phyloP scores from a whole-genome alignment of 331 rosid species.

The Malus hybrid region DNA sequence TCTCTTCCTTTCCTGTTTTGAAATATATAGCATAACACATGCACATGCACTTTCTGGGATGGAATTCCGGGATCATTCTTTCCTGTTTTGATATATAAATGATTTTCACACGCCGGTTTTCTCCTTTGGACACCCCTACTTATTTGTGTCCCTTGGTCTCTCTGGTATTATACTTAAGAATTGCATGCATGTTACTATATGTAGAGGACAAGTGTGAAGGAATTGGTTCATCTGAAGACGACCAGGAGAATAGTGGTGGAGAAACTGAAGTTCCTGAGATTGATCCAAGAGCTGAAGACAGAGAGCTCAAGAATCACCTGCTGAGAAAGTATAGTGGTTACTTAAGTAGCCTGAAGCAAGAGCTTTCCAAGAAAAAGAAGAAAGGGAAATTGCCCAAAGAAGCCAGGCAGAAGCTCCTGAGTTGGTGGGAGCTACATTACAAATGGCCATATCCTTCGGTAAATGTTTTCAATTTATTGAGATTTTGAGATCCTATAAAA shows the following conservation, averaged over 20 bases:
- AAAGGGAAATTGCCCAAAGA: constrained; percentile 95
- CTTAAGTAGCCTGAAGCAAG: constrained; percentile 88
- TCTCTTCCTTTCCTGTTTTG: background rate
- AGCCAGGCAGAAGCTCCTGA: constrained; percentile 90
- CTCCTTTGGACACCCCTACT: too few species aligned
- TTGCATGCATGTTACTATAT: background rate
- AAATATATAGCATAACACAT: too few species aligned
- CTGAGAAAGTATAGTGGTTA: constrained; percentile 88
- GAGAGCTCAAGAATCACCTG: constrained; percentile 84
- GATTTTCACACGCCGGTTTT: too few species aligned
- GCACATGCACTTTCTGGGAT: too few species aligned
- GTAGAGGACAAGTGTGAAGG: constrained; percentile 78
- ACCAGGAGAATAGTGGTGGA: constrained; percentile 76
- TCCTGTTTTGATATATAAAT: too few species aligned
- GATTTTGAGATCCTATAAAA: too few species aligned
- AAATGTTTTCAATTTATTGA: background rate
- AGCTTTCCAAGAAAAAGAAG: constrained; percentile 94
- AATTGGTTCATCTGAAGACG: constrained; percentile 79
- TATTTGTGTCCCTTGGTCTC: too few species aligned
- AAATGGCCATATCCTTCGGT: constrained; percentile 99
- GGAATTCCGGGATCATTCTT: too few species aligned
- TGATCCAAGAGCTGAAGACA: constrained; percentile 88
- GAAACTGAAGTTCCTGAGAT: constrained; percentile 73
- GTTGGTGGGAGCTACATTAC: constrained; percentile 97
- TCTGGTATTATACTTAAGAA: too few species aligned